A percentile compares a stretch with the other conserved stretches of the same genome.
These are phyloP conservation scores for Colletotrichum trifolii DNA, from an alignment of 2,329 filamentous ascomycete species.

Conservation along the genomic window DNA sequence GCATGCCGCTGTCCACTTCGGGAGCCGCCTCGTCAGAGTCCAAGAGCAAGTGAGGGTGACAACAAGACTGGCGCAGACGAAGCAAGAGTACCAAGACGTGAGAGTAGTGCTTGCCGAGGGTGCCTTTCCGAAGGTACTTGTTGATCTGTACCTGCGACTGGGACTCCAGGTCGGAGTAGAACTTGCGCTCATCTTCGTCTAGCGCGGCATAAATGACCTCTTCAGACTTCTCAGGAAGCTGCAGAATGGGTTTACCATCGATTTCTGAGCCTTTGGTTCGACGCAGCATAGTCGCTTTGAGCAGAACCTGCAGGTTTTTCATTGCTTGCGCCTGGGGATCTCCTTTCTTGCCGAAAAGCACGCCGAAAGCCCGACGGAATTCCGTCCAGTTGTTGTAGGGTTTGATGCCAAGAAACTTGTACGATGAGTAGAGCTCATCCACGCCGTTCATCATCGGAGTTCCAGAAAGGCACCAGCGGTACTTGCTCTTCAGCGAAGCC, in stretches of 20 bases:
- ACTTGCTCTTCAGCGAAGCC: slow-evolving; percentile 62
- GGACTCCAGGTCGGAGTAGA: slow-evolving; percentile 75
- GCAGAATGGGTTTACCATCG: slow-evolving; percentile 81
- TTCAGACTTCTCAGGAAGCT: slow-evolving; percentile 73
- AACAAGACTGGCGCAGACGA: slow-evolving; percentile 83
- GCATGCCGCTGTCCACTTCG: slow-evolving; percentile 60
- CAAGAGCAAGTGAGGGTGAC: slow-evolving; percentile 77
- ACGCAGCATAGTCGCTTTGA: slow-evolving; percentile 84
- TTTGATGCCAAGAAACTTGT: slow-evolving; percentile 80
- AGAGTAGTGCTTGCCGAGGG: slow-evolving; percentile 79
- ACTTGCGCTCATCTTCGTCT: slow-evolving; percentile 69
- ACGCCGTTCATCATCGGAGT: slow-evolving; percentile 92
- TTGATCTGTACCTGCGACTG: slow-evolving; percentile 79
- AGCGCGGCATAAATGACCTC: slow-evolving; percentile 73
- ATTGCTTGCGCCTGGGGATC: slow-evolving; percentile 73
- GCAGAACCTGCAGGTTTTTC: slow-evolving; percentile 76
- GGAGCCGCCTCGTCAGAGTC: slow-evolving; percentile 54
- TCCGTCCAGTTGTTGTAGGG: slow-evolving; percentile 75
- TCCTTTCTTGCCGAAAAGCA: slow-evolving; percentile 48
- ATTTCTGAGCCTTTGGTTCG: slow-evolving; percentile 84
- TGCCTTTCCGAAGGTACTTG: slow-evolving; percentile 76
- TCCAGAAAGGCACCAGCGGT: slow-evolving; percentile 81
- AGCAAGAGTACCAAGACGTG: slow-evolving; percentile 83
- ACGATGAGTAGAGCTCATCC: slow-evolving; percentile 79
- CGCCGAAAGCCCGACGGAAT: slow-evolving; percentile 67